phyloP scores from a whole-genome alignment of 805 yeast species.

The Saturnispora quitensis region DNA sequence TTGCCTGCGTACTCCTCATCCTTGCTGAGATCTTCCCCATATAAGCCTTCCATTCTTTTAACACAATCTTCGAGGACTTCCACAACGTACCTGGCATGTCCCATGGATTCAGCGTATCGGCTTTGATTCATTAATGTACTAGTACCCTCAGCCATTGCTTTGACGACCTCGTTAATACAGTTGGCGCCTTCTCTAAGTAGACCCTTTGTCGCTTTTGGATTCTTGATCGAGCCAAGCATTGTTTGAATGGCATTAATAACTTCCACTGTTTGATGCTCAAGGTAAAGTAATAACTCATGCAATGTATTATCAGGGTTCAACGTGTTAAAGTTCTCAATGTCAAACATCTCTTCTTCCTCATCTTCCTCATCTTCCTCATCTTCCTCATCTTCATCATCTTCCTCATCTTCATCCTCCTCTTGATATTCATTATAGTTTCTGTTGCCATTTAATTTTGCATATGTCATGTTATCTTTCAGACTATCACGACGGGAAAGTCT shows the following conservation, averaged over 20 bases:
- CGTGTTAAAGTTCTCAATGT: constrained; percentile 67
- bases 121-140: constrained; percentile 82
- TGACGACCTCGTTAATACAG: constrained; percentile 71
- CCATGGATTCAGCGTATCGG: constrained; percentile 73
- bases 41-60: constrained; percentile 68
- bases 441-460: neutral
- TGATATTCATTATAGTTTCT: neutral
- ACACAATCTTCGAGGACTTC: constrained; percentile 79
- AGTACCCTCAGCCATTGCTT: constrained; percentile 86
- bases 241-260: constrained; percentile 87
- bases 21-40: constrained; percentile 33
- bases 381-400: constrained; percentile 13
- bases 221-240: constrained; percentile 65
- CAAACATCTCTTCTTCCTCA: constrained; percentile 33
- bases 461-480: neutral
- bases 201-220: constrained; percentile 68
- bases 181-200: constrained; percentile 61
- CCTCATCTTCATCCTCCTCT: constrained; percentile 11
- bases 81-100: constrained; percentile 88
- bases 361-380: constrained; percentile 14
- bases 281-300: constrained; percentile 69
- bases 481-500: constrained; percentile 5
- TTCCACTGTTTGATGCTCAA: constrained; percentile 89
- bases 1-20: constrained; percentile 72
- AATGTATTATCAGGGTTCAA: constrained; percentile 84